These are phyloP conservation scores for Pinus tabuliformis DNA, from an alignment of 75 land plant genomes.

Conservation along the genomic window DNA sequence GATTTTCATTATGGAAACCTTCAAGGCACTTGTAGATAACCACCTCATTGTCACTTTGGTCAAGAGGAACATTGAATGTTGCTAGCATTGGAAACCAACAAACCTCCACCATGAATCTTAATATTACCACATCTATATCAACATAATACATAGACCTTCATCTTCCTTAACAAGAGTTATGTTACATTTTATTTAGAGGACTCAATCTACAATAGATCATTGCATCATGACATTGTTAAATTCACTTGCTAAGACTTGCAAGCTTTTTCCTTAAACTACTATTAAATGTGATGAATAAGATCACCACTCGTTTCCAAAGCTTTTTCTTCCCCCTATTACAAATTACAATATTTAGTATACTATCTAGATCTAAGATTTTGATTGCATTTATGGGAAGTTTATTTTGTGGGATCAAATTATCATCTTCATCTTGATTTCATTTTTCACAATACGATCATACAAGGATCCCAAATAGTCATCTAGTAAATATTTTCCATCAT, in stretches of 20 bases:
- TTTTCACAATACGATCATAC: no score
- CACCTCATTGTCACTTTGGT: constrained; percentile 95
- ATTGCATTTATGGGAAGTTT: no score
- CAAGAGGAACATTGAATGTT: constrained; percentile 98
- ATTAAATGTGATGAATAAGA: constrained; percentile 93
- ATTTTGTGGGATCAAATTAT: no score
- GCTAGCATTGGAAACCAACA: constrained; percentile 99
- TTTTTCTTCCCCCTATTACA: no score
- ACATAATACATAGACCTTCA: constrained; percentile 90
- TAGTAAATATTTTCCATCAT: no score
- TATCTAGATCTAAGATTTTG: no score
- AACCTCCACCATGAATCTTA: constrained; percentile 95
- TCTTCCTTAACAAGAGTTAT: background rate
- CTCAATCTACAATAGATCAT: background rate
- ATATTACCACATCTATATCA: constrained; percentile 87
- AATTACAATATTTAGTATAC: no score
- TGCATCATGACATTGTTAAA: background rate
- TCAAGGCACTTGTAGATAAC: constrained; percentile 31
- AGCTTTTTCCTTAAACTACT: constrained; percentile 94
- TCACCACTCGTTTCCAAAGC: constrained; percentile 54
- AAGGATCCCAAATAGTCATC: no score
- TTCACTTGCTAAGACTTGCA: constrained; percentile 91
- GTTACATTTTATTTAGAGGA: background rate
- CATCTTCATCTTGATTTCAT: no score
- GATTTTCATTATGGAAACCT: no score